Base-by-base conservation (phyloP, 768 basidiomycete species). In the Panellus pusillus region DNA sequence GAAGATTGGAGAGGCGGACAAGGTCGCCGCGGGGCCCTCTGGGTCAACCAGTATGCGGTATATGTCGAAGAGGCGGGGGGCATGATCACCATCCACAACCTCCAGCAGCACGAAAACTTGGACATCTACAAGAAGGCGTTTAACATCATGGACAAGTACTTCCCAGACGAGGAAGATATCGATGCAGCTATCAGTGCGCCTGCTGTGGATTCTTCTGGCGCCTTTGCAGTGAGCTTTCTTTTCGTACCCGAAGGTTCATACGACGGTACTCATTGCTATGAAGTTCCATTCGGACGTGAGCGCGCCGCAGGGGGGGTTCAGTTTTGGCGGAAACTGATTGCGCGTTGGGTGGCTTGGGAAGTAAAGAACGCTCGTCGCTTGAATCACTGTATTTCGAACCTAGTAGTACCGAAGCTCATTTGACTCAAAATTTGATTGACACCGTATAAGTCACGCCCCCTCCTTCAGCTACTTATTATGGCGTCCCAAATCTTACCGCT, bases 121-220 rank as follows among this genome's bases (percentile, higher is more conserved):
- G 96, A 98, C 64, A 98, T 99, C 65, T 99, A 99, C 77, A 98
- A 98, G 83, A 98, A 99, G 77, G 96, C 95, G 38, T 99, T 94
- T 80, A 93, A 93, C 72, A 97, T 93, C 66, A 92, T 92, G 89
- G 89, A 93, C 76, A 95, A 95, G 68, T 97, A 96, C 77, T 97
- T 96, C 89, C 93, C 94, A 31, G 93, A 95, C 59, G 96, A 98
- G 66, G 96, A 98, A 68, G 96, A 95, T 44, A 80, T 91, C 47
- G 93, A 93, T 66, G 84, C 91, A 47, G 87, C 82, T 18, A 87
- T 92, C 63, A 80, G 76, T 46, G 86, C 85, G n/a, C 82, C 91
- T 15, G 82, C 79, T 40, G 84, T 91, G 12, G 88, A 91, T 58
- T 74, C 86, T 20, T 74, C 82, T 28, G 89, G 88, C 62, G 80